Conservation (phyloP, 2,329 filamentous ascomycete genomes). For the Arthrobotrys megalospora region DNA sequence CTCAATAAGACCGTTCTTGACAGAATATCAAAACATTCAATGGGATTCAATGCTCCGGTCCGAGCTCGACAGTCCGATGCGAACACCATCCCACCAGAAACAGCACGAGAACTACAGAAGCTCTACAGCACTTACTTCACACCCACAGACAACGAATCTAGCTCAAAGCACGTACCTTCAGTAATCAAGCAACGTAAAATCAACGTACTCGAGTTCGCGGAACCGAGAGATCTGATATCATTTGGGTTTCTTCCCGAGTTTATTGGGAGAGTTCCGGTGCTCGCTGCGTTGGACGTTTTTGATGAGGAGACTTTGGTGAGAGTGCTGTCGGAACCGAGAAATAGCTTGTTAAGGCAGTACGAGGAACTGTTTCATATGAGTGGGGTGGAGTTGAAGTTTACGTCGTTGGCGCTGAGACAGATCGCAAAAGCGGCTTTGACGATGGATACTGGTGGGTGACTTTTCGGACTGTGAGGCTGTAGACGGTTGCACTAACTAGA, state of each 20-base stretch:
- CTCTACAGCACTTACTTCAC: conserved; percentile 24
- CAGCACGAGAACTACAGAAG: conserved; percentile 9
- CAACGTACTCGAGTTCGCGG: conserved; percentile 63
- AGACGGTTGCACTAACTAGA: conserved; percentile 1
- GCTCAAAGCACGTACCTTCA: conserved; percentile 15
- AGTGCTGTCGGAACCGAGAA: conserved; percentile 92
- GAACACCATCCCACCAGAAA: conserved; percentile 26
- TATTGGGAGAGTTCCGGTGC: conserved; percentile 90
- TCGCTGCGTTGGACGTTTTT: conserved; percentile 85
- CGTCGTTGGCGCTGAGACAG: conserved; percentile 82
- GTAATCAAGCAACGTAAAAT: conserved; percentile 46
- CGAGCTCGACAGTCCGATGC: conserved; percentile 67
- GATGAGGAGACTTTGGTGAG: conserved; percentile 79
- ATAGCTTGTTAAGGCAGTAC: conserved; percentile 90
- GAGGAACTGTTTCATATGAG: conserved; percentile 88
- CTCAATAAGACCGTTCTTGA: conserved; percentile 89
- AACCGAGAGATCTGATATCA: conserved; percentile 64
- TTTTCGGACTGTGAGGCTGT: neutral
- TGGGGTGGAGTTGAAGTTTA: conserved; percentile 83
- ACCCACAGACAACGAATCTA: neutral
- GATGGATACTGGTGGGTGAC: conserved; percentile 78
- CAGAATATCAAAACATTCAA: conserved; percentile 86
- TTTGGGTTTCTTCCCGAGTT: conserved; percentile 65
- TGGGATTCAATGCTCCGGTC: conserved; percentile 91
- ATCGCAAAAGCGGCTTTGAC: conserved; percentile 80